Base-by-base conservation (phyloP, 1,284 basidiomycete species). In the Phellopilus nigrolimitatus region DNA sequence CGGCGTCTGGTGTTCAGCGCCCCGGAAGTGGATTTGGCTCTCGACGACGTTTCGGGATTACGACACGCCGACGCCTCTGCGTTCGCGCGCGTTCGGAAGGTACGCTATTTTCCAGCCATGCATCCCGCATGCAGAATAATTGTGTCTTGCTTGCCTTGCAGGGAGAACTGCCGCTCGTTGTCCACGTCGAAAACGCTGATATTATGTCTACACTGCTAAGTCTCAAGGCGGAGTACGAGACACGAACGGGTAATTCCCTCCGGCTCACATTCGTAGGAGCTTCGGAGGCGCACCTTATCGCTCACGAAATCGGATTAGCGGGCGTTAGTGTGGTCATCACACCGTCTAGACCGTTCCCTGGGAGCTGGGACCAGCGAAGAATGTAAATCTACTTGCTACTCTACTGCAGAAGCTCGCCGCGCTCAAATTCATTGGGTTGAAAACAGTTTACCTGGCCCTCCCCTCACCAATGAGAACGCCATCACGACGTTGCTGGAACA, bases 131-230 rank as follows among this genome's bases (percentile, higher is more conserved):
- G 0, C 62, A 82, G 12, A 39, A 39, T 24, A 39, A 15, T 41
- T n/a, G n/a, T n/a, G n/a, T n/a, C n/a, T n/a, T n/a, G n/a, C n/a
- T n/a, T n/a, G n/a, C n/a, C n/a, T n/a, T n/a, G n/a, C 45, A 75
- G 65, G 78, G 82, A 25, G 58, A 70, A 30, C 54, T 81, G 8
- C 74, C 81, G 7, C 62, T 88, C 40, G 78, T 85, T 1, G 67
- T 86, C 15, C 67, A 74, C 1, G 74, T 74, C 0, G 67, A 76
- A 57, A 79, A 74, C 51, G 88, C 87, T 8, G 88, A 93, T 65
- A 71, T 85, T 43, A 93, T 95, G 43, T 85, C 87, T 0, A 82
- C 86, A 5, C 67, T 95, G n/a, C 68, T 95, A 30, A 65, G 75
- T n/a, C 72, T 95, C 54, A 91, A 91, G 73, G 71, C 72, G 54